These are phyloP conservation scores for Candida insectalens DNA, from an alignment of 805 yeast genomes.

Conservation along the genomic window DNA sequence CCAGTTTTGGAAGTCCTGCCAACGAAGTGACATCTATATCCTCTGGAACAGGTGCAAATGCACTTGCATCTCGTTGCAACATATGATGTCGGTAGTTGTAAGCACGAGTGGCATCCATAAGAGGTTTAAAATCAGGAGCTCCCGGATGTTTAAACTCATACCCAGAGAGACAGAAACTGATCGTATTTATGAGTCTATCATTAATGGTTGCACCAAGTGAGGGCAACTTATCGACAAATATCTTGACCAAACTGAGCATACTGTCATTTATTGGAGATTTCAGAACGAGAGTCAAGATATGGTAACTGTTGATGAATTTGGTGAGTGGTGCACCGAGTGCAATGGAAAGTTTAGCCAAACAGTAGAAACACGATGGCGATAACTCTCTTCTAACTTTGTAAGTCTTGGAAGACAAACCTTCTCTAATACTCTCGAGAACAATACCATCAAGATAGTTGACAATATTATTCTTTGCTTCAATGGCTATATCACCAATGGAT, in stretches of 20 bases:
- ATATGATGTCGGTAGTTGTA: conserved; percentile 67
- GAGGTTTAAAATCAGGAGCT: conserved; percentile 57
- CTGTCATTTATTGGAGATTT: conserved; percentile 78
- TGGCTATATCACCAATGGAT: conserved; percentile 78
- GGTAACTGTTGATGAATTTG: conserved; percentile 74
- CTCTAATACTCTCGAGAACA: conserved; percentile 74
- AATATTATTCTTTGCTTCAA: conserved; percentile 72
- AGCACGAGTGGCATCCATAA: conserved; percentile 57
- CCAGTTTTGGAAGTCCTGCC: conserved; percentile 13
- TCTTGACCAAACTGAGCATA: conserved; percentile 65
- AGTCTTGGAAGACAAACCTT: conserved; percentile 58
- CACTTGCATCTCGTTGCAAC: conserved; percentile 59
- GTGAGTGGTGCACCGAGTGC: conserved; percentile 93
- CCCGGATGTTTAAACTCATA: conserved; percentile 78
- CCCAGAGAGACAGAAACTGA: conserved; percentile 75
- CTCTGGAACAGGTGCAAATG: conserved; percentile 7
- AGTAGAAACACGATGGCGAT: conserved; percentile 80
- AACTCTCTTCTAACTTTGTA: conserved; percentile 58
- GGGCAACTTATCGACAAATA: conserved; percentile 65
- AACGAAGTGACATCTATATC: conserved; percentile 12
- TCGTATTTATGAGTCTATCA: conserved; percentile 56
- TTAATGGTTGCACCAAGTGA: conserved; percentile 68
- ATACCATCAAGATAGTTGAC: conserved; percentile 85
- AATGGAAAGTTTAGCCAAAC: conserved; percentile 74
- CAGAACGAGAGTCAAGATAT: conserved; percentile 64